Conservation (phyloP, 441 rosid species). For the Jatropha multifida region DNA sequence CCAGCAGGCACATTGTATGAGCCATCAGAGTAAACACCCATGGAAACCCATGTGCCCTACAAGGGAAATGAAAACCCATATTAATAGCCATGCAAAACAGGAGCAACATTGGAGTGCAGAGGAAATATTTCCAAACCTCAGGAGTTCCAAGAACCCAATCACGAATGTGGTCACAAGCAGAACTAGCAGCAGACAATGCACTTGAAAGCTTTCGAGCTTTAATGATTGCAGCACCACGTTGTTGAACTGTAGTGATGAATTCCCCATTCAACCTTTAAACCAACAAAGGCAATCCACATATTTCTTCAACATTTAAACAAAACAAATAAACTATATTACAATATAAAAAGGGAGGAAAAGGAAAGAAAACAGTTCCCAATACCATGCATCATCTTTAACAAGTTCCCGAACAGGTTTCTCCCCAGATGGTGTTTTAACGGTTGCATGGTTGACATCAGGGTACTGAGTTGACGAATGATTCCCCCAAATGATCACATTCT, state of each 20-base stretch:
- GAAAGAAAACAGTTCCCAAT: constrained; percentile 9
- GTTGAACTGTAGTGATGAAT: constrained; percentile 76
- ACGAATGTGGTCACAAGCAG: constrained; percentile 91
- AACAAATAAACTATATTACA: neutral
- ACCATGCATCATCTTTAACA: constrained; percentile 73
- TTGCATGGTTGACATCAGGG: constrained; percentile 90
- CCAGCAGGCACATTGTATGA: constrained; percentile 88
- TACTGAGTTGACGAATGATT: constrained; percentile 88
- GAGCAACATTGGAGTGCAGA: neutral
- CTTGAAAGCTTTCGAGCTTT: constrained; percentile 83
- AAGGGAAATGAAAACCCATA: constrained; percentile 8
- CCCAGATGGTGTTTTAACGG: constrained; percentile 57
- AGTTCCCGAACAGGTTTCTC: constrained; percentile 74
- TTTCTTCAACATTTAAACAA: neutral
- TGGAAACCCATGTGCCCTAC: constrained; percentile 86
- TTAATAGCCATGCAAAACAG: neutral
- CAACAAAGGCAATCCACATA: constrained; percentile 11
- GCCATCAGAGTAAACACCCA: constrained; percentile 94
- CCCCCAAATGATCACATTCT: constrained; percentile 89
- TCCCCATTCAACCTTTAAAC: constrained; percentile 64
- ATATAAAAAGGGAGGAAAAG: neutral
- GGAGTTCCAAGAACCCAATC: constrained; percentile 98
- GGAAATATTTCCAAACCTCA: constrained; percentile 45
- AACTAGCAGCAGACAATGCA: constrained; percentile 87
- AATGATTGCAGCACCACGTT: constrained; percentile 94